Conservation (phyloP, 2,329 filamentous ascomycete species). For the Ambrosiella beaveri region DNA sequence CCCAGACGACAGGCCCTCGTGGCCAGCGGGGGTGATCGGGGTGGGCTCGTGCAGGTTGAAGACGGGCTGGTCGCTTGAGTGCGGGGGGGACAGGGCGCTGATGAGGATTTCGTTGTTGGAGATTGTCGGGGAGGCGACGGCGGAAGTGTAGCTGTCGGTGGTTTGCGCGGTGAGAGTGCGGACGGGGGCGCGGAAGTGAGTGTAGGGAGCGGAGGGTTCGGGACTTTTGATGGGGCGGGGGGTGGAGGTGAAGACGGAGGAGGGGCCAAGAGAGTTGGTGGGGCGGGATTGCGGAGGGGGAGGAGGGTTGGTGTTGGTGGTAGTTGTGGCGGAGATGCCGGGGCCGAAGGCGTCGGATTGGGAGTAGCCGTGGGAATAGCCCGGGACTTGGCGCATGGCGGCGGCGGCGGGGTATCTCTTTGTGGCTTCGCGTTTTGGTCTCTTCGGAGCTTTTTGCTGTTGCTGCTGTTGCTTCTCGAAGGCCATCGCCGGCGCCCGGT, state of each 20-base stretch:
- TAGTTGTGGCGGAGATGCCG: background rate
- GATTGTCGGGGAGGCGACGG: slow-evolving; percentile 4
- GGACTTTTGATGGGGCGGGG: background rate
- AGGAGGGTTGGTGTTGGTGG: background rate
- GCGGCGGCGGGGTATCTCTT: background rate
- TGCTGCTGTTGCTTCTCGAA: background rate
- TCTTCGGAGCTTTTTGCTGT: background rate
- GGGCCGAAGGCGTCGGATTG: background rate
- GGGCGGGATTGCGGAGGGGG: background rate
- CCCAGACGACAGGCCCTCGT: background rate
- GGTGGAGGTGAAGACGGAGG: background rate
- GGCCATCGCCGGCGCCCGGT: background rate
- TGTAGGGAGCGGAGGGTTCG: background rate
- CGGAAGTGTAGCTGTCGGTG: slow-evolving; percentile 11
- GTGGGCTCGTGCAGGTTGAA: slow-evolving; percentile 8
- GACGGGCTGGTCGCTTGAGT: background rate
- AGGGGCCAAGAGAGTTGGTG: background rate
- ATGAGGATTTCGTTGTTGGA: slow-evolving; percentile 2
- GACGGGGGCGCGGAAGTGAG: background rate
- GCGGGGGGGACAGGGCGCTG: slow-evolving; percentile 7
- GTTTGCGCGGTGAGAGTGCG: slow-evolving; percentile 6
- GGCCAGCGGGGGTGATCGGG: slow-evolving; percentile 2
- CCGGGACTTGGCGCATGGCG: background rate
- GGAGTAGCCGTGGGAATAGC: background rate
- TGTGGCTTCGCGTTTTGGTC: background rate